These are phyloP conservation scores for Coniochaeta sp. DNA, from an alignment of 2,329 filamentous ascomycete species.

Conservation along the genomic window DNA sequence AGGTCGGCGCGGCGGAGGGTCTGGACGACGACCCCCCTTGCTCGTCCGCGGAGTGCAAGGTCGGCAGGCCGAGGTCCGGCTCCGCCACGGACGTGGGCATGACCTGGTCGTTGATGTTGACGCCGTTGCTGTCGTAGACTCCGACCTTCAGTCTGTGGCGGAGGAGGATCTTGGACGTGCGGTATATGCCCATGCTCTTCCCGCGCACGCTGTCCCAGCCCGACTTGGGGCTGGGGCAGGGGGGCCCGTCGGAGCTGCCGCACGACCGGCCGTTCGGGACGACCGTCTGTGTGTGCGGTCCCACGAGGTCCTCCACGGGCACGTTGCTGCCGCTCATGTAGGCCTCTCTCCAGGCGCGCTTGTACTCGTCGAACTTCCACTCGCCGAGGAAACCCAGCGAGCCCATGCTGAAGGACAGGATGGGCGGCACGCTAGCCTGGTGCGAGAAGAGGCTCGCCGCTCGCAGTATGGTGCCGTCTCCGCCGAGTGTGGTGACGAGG, in stretches of 20 bases:
- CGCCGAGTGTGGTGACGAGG: slow-evolving; percentile 81
- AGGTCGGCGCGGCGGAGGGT: slow-evolving; percentile 21
- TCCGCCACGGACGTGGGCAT: slow-evolving; percentile 39
- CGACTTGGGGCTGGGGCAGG: slow-evolving; percentile 14
- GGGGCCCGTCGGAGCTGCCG: background rate
- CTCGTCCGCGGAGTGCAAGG: slow-evolving; percentile 5
- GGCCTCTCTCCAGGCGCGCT: slow-evolving; percentile 83
- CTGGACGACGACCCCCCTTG: slow-evolving; percentile 4
- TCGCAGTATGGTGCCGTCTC: slow-evolving; percentile 84
- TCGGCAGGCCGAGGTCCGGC: slow-evolving; percentile 11
- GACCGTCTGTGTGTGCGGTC: slow-evolving; percentile 30
- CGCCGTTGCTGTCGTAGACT: slow-evolving; percentile 65
- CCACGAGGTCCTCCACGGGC: slow-evolving; percentile 34
- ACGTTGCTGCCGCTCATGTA: slow-evolving; percentile 69
- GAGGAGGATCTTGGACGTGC: slow-evolving; percentile 74
- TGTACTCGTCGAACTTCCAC: slow-evolving; percentile 93
- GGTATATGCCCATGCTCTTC: slow-evolving; percentile 69
- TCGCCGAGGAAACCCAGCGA: slow-evolving; percentile 91
- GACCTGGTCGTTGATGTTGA: slow-evolving; percentile 47
- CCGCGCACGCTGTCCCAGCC: slow-evolving; percentile 69
- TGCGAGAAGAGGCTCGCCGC: slow-evolving; percentile 83
- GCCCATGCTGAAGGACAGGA: slow-evolving; percentile 95
- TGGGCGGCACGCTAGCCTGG: slow-evolving; percentile 73
- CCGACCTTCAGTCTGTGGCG: slow-evolving; percentile 83
- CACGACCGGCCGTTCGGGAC: slow-evolving; percentile 3